Base-by-base conservation (phyloP, 148 eudicot species). In the Rhododendron simsii region DNA sequence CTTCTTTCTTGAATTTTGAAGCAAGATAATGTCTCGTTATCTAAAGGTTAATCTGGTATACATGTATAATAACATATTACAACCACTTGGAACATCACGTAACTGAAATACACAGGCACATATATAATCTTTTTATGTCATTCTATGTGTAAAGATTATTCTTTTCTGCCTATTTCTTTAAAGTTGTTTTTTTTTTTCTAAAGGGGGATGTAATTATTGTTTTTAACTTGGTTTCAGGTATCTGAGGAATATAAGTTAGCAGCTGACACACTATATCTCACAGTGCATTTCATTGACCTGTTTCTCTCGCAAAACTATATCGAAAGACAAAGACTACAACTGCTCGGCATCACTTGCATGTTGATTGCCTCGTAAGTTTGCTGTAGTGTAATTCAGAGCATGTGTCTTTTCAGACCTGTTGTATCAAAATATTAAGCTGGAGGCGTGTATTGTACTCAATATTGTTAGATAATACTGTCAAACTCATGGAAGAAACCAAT, bases 261-360 rank as follows among this genome's bases (percentile, higher is more conserved):
- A 30, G 93, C 96, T 7, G 96, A 96, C 89, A 93, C 98, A 55
- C 93, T 96, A 30, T 93, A 95, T 85, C 93, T 95, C 77, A 93
- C 98, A 23, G 93, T 95, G 83, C 90, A 89, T 88, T 91, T 95
- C 84, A 92, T 96, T 84, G 98, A 96, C 81, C 88, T 93, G 81
- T 96, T 90, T 91, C 93, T 96, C 37, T 95, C 99, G 81, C 85
- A 90, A 84, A 89, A 90, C 87, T 92, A 91, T 89, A 89, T 96
- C 41, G 96, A 93, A 88, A 93, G 95, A 89, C 95, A 94, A 91
- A 92, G 86, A 83, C 89, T 95, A 81, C 99, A 96, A 88, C 92
- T 96, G 73, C 93, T 95, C 82, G 98, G 99, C 85, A 94, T 96
- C 74, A 93, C 95, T 63, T 93, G 96, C 92, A 96, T 96, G 98